A percentile compares a stretch with the other conserved stretches of the same genome.
Evolutionary conservation across 441 rosid species (phyloP).

Genomic region (Gossypium schwendimanii): DNA sequence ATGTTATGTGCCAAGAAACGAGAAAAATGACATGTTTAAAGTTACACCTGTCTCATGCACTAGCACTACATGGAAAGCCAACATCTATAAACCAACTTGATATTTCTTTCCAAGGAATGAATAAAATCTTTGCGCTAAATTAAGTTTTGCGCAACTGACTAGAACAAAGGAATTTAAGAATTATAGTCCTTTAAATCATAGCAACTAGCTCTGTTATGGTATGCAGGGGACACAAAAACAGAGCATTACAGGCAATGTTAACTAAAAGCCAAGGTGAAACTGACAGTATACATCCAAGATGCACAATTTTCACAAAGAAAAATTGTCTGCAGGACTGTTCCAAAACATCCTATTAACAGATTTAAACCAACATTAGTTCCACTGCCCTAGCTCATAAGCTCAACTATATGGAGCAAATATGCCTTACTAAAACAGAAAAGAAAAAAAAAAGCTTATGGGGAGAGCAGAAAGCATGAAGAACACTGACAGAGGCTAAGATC

Average conservation of each 20-base stretch:
- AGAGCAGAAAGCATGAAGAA: slow-evolving; percentile 11
- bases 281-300: background rate
- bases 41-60: background rate
- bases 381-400: background rate
- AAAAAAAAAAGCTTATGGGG: background rate
- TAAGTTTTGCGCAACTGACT: background rate
- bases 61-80: background rate
- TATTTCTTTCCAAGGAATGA: background rate
- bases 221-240: background rate
- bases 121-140: background rate
- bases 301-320: background rate
- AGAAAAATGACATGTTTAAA: background rate
- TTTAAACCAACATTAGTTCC: background rate
- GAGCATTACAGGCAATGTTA: background rate
- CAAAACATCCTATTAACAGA: slow-evolving; percentile 2
- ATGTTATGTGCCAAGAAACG: background rate
- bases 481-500: slow-evolving; percentile 6
- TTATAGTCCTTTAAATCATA: background rate
- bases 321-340: background rate
- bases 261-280: slow-evolving; percentile 3
- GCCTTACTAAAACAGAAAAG: background rate
- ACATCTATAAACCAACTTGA: slow-evolving; percentile 2
- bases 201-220: background rate
- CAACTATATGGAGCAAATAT: background rate
- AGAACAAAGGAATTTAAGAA: background rate